phyloP scores from a whole-genome alignment of 2,329 filamentous ascomycete genomes.

The Pestalotiopsis sp. region DNA sequence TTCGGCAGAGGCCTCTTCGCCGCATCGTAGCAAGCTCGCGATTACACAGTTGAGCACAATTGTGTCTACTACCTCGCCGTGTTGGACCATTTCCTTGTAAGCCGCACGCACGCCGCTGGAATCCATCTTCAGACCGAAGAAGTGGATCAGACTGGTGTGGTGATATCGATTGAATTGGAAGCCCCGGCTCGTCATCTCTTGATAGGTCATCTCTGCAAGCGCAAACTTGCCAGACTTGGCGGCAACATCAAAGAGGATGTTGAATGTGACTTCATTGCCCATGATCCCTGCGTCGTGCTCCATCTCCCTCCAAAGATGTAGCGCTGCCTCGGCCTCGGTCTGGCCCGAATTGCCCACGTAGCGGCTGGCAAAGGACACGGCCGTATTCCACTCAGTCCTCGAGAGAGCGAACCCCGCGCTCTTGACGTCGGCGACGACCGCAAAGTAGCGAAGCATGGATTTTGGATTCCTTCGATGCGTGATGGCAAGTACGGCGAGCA shows the following conservation, averaged over 20 bases:
- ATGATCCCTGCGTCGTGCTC: slow-evolving; percentile 69
- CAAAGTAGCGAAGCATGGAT: slow-evolving; percentile 81
- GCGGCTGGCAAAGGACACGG: slow-evolving; percentile 76
- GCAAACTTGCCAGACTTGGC: slow-evolving; percentile 82
- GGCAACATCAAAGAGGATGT: slow-evolving; percentile 87
- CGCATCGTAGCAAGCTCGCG: slow-evolving; percentile 72
- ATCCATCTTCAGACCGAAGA: slow-evolving; percentile 76
- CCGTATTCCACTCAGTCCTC: slow-evolving; percentile 78
- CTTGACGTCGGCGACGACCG: slow-evolving; percentile 82
- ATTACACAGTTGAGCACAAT: slow-evolving; percentile 87
- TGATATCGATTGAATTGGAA: slow-evolving; percentile 77
- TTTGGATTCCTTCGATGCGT: slow-evolving; percentile 57
- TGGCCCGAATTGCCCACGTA: slow-evolving; percentile 64
- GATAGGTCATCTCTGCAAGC: slow-evolving; percentile 82
- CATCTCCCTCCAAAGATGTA: slow-evolving; percentile 89
- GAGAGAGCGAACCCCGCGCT: slow-evolving; percentile 70
- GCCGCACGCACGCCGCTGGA: slow-evolving; percentile 73
- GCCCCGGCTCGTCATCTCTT: slow-evolving; percentile 75
- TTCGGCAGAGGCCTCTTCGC: slow-evolving; percentile 77
- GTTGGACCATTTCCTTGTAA: slow-evolving; percentile 81
- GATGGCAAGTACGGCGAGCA: slow-evolving; percentile 71
- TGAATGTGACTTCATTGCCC: slow-evolving; percentile 83
- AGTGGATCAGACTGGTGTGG: slow-evolving; percentile 81
- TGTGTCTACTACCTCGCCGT: slow-evolving; percentile 87
- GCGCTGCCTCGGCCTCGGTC: slow-evolving; percentile 65